phyloP scores from a whole-genome alignment of 495 filamentous ascomycete genomes.

The Polyplosphaeria fusca region DNA sequence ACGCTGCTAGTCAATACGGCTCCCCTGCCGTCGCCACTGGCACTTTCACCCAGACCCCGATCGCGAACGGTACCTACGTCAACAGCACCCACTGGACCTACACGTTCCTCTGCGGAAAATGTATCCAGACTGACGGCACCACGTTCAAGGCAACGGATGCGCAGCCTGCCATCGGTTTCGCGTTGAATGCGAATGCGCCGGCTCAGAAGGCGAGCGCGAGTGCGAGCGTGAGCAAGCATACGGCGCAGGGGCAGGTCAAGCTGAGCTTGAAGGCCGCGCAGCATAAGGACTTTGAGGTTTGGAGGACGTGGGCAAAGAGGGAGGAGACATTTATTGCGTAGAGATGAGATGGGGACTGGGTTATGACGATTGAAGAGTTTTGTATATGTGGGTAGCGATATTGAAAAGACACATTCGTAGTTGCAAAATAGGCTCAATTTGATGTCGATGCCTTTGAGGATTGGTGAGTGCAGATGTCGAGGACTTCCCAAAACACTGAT shows the following conservation, averaged over 20 bases:
- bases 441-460: too few relatives aligned
- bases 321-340: neutral
- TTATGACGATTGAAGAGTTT: too few relatives aligned
- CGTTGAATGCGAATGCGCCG: constrained; percentile 17
- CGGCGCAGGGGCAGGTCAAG: neutral
- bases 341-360: neutral
- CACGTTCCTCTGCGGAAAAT: constrained; percentile 31
- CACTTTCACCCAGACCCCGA: constrained; percentile 26
- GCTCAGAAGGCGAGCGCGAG: constrained; percentile 3
- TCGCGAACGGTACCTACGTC: constrained; percentile 32
- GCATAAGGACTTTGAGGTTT: constrained; percentile 13
- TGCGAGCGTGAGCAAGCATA: constrained; percentile 10
- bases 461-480: too few relatives aligned
- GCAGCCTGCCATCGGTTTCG: constrained; percentile 13
- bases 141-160: constrained; percentile 19
- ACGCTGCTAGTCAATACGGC: constrained; percentile 18
- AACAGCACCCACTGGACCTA: constrained; percentile 33
- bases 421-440: too few relatives aligned
- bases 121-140: constrained; percentile 20
- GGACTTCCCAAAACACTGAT: too few relatives aligned
- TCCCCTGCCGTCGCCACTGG: constrained; percentile 26
- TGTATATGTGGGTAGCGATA: too few relatives aligned
- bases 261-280: constrained; percentile 17
- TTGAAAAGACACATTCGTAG: too few relatives aligned
- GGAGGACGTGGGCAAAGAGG: constrained; percentile 13